These are phyloP conservation scores for Scleroderma bovista DNA, from an alignment of 768 basidiomycete species.

Conservation along the genomic window DNA sequence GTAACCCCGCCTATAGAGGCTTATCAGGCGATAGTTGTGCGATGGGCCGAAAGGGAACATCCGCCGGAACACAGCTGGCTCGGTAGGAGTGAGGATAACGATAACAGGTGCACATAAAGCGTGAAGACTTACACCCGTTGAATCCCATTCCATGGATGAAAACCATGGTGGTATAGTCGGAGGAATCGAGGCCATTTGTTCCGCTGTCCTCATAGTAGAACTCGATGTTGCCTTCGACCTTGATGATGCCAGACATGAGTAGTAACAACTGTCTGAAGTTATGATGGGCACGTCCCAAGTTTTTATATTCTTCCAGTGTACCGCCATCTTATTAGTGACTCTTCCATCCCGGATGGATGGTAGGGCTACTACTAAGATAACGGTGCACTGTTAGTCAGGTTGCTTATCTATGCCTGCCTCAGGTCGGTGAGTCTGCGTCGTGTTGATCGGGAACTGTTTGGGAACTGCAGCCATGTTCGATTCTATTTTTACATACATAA, in stretches of 20 bases:
- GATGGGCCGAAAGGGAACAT: conserved; percentile 1
- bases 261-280: too few species aligned
- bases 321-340: too few species aligned
- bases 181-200: not conserved
- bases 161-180: conserved; percentile 5
- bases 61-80: conserved; percentile 4
- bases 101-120: not conserved
- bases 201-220: conserved; percentile 7
- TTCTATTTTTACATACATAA: too few species aligned
- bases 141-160: conserved; percentile 8
- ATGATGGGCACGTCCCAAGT: too few species aligned
- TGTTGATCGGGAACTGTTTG: too few species aligned
- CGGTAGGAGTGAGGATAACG: not conserved
- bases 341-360: too few species aligned
- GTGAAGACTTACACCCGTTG: not conserved
- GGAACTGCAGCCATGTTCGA: too few species aligned
- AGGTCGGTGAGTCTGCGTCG: too few species aligned
- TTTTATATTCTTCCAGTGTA: too few species aligned
- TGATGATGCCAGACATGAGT: not conserved
- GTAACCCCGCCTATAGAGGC: conserved; percentile 9
- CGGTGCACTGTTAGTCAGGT: too few species aligned
- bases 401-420: too few species aligned
- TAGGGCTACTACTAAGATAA: too few species aligned
- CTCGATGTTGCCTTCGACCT: not conserved
- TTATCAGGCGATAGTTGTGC: conserved; percentile 2